Percentiles rank a stretch among this genome's conserved stretches.
These are phyloP conservation scores for Tetratostichococcus sp. DNA, from an alignment of 139 green algal genomes.

Conservation along the genomic window DNA sequence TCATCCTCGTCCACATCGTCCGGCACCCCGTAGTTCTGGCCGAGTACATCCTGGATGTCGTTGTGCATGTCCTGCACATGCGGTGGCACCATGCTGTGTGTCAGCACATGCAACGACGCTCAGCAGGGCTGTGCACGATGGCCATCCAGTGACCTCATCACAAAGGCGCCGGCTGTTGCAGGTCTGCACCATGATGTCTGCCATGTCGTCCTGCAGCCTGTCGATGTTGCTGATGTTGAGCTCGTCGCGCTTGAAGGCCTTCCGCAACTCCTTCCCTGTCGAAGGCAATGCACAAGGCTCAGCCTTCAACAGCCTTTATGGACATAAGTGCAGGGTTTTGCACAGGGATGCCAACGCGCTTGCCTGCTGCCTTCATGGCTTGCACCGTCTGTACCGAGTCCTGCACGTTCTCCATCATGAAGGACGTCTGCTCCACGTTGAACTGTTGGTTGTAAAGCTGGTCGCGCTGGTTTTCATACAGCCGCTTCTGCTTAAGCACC, in stretches of 20 bases:
- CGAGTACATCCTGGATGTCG: slow-evolving; percentile 91
- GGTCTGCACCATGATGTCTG: slow-evolving; percentile 79
- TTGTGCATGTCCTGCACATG: slow-evolving; percentile 69
- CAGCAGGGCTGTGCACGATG: too few species aligned
- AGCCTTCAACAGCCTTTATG: too few species aligned
- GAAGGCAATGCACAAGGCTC: too few species aligned
- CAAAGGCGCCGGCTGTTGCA: too few species aligned
- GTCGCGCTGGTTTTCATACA: slow-evolving; percentile 93
- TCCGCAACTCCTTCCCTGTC: slow-evolving; percentile 85
- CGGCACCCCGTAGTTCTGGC: slow-evolving; percentile 78
- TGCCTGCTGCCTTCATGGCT: slow-evolving; percentile 25
- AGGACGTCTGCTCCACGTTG: slow-evolving; percentile 90
- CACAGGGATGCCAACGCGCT: slow-evolving; percentile 49
- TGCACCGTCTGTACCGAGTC: slow-evolving; percentile 55
- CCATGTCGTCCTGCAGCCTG: slow-evolving; percentile 92
- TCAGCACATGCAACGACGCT: too few species aligned
- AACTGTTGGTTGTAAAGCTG: slow-evolving; percentile 94
- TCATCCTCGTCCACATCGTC: slow-evolving; percentile 96
- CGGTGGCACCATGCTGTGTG: neutral
- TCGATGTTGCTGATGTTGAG: slow-evolving; percentile 96
- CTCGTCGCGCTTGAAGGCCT: slow-evolving; percentile 72
- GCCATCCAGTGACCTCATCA: too few species aligned
- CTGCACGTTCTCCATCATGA: slow-evolving; percentile 45
- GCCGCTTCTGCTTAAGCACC: slow-evolving; percentile 92
- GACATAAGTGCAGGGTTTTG: too few species aligned